A percentile compares a stretch with the other conserved stretches of the same genome.
Evolutionary conservation across 805 yeast species (phyloP).

Genomic region (Sugiyamaella boreocaroliniensis): DNA sequence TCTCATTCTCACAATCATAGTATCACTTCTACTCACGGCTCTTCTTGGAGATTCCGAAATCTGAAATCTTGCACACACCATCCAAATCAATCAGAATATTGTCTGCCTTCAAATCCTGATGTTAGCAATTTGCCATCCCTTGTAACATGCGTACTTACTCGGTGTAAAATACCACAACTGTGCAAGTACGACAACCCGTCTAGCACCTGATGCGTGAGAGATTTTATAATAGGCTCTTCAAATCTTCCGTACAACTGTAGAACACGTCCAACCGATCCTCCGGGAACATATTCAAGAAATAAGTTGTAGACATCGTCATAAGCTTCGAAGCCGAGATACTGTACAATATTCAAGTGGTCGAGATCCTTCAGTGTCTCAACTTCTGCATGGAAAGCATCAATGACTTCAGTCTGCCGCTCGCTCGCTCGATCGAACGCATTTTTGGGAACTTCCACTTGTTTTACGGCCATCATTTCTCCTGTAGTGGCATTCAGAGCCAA

Average conservation of each 20-base stretch:
- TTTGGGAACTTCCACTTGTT: slow-evolving; percentile 73
- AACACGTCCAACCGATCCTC: slow-evolving; percentile 90
- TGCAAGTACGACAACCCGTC: slow-evolving; percentile 85
- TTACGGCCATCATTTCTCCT: slow-evolving; percentile 98
- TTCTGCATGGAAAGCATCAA: slow-evolving; percentile 81
- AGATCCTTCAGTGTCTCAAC: slow-evolving; percentile 90
- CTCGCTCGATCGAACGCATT: slow-evolving; percentile 28
- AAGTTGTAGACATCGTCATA: slow-evolving; percentile 65
- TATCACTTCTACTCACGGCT: slow-evolving; percentile 35
- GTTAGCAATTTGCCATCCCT: background rate
- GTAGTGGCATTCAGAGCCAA: slow-evolving; percentile 90
- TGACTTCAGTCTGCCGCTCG: slow-evolving; percentile 44
- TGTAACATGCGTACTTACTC: slow-evolving; percentile 30
- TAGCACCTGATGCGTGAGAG: slow-evolving; percentile 70
- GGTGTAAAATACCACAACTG: slow-evolving; percentile 76
- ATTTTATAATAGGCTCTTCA: slow-evolving; percentile 68
- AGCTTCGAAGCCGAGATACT: slow-evolving; percentile 89
- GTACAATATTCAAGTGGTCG: slow-evolving; percentile 91
- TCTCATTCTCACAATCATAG: background rate
- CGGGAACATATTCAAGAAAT: slow-evolving; percentile 93
- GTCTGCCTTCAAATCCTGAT: slow-evolving; percentile 80
- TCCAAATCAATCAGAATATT: slow-evolving; percentile 81
- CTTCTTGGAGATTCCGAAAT: slow-evolving; percentile 90
- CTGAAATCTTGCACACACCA: slow-evolving; percentile 92
- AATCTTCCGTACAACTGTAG: slow-evolving; percentile 77